Evolutionary conservation across 768 basidiomycete species (phyloP).

Genomic region (Russula olivacea): DNA sequence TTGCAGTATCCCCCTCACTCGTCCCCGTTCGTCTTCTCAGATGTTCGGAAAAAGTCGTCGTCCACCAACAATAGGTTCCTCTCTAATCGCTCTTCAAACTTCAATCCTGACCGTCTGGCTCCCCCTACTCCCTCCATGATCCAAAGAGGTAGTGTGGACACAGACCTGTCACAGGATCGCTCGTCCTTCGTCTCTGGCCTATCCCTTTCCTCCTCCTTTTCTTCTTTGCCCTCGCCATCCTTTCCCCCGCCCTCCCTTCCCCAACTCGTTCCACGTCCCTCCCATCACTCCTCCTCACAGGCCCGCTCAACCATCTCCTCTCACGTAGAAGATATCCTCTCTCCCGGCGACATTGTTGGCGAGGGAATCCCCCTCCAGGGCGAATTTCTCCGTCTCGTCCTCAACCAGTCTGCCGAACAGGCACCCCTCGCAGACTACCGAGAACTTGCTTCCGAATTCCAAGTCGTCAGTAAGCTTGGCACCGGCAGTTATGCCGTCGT

Average conservation of each 20-base stretch:
- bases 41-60: slow-evolving; percentile 30
- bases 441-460: slow-evolving; percentile 60
- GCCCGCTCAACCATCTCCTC: slow-evolving; percentile 20
- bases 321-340: slow-evolving; percentile 22
- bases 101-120: slow-evolving; percentile 6
- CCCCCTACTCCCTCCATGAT: slow-evolving; percentile 7
- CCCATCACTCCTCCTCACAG: slow-evolving; percentile 19
- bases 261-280: slow-evolving; percentile 26
- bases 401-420: slow-evolving; percentile 32
- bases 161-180: slow-evolving; percentile 31
- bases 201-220: slow-evolving; percentile 32
- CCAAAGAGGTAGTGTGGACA: slow-evolving; percentile 26
- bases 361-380: slow-evolving; percentile 36
- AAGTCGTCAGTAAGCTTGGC: slow-evolving; percentile 82
- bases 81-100: slow-evolving; percentile 20
- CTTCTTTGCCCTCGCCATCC: slow-evolving; percentile 34
- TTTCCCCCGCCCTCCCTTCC: slow-evolving; percentile 28
- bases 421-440: slow-evolving; percentile 34
- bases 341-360: slow-evolving; percentile 25
- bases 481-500: slow-evolving; percentile 92
- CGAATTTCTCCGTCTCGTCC: slow-evolving; percentile 56
- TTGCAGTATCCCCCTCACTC: slow-evolving; percentile 36
- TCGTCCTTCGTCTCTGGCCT: slow-evolving; percentile 31
- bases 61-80: slow-evolving; percentile 26
- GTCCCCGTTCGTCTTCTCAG: slow-evolving; percentile 33